Conservation (phyloP, 73 alveolate genomes). For the Paraurostyla sp. region DNA sequence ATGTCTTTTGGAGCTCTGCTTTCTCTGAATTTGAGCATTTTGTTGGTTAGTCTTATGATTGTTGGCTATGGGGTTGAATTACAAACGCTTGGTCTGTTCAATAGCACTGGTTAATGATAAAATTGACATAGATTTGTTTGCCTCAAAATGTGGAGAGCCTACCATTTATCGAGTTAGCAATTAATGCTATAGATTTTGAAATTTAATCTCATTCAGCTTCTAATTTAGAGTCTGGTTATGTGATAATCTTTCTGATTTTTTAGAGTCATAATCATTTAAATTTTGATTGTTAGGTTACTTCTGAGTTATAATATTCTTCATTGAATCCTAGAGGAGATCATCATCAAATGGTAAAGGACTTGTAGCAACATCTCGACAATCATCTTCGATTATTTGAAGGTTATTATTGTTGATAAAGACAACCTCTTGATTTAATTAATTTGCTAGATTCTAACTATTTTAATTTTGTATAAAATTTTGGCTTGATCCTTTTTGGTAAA, state of each 20-base stretch:
- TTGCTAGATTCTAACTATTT: too few relatives aligned
- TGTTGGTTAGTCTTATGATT: neutral
- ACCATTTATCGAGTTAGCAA: neutral
- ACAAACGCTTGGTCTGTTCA: neutral
- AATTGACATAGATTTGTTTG: neutral
- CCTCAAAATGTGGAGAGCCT: conserved; percentile 11
- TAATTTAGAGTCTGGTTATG: neutral
- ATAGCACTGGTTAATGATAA: neutral
- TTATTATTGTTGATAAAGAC: too few relatives aligned
- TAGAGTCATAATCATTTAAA: neutral
- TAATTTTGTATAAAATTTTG: too few relatives aligned
- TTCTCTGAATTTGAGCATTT: neutral
- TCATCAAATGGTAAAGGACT: too few relatives aligned
- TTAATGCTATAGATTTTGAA: neutral
- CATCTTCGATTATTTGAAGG: conserved; percentile 5
- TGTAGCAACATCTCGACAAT: conserved; percentile 41
- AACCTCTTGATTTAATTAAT: too few relatives aligned
- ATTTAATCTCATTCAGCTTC: too few relatives aligned
- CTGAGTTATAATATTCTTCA: neutral
- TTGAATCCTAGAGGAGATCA: neutral
- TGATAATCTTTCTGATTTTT: neutral
- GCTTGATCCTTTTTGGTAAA: conserved; percentile 23
- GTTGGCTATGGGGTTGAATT: too few relatives aligned
- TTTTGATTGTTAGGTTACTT: neutral
- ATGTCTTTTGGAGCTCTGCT: conserved; percentile 7